Evolutionary conservation across 1,139 yeast species (phyloP).

Genomic region (Blastobotrys apis): DNA sequence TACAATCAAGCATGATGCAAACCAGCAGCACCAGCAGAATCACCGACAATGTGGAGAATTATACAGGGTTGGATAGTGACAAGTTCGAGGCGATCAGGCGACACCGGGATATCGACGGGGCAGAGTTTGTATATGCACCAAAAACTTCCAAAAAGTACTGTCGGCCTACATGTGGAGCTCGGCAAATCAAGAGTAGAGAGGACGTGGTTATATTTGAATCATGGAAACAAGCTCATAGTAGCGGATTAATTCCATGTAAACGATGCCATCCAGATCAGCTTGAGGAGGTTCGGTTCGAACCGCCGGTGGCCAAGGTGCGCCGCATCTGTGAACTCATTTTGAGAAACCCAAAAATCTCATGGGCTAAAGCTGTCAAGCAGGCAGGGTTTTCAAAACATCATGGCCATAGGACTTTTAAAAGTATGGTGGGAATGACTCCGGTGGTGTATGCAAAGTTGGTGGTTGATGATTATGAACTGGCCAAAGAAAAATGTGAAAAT

Average conservation of each 20-base stretch:
- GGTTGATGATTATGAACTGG: no score
- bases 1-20: no score
- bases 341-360: conserved; percentile 2
- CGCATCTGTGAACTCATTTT: conserved; percentile 4
- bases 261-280: conserved; percentile 19
- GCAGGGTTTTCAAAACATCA: conserved; percentile 17
- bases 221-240: conserved; percentile 11
- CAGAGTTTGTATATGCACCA: conserved; percentile 5
- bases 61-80: no score
- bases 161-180: conserved; percentile 21
- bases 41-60: no score
- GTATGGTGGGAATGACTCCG: conserved; percentile 14
- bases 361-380: conserved; percentile 8
- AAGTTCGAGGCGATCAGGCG: neutral
- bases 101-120: neutral
- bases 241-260: conserved; percentile 17
- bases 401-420: conserved; percentile 20
- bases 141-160: conserved; percentile 12
- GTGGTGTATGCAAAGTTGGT: conserved; percentile 7
- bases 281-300: conserved; percentile 1
- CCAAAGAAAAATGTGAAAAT: neutral
- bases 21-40: no score
- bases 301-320: conserved; percentile 10
- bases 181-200: conserved; percentile 5
- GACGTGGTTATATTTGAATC: conserved; percentile 7